Evolutionary conservation across 495 filamentous ascomycete species (phyloP), one percentile per base, ranked within the genome.

Genomic region (Bathelium albidoporum): DNA sequence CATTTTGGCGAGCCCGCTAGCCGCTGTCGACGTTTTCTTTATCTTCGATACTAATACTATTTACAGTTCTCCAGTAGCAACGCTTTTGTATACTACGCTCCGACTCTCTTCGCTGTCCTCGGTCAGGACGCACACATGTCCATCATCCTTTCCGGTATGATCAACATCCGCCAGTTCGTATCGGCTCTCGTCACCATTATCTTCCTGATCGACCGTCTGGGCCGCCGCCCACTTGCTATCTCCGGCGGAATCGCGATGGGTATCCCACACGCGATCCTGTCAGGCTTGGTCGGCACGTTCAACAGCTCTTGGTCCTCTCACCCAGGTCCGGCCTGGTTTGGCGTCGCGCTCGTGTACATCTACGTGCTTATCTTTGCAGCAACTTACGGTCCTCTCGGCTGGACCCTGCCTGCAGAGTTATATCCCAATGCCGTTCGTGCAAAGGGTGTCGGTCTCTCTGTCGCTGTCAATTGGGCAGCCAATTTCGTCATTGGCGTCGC

Each of bases 361-460:
- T 60, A 9, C 58, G 32, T 60, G 18, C 10, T 58, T n/a, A 44
- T 39, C 2, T 72, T 63, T 41, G 68, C 63, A 0, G 65, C 62
- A 9, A 73, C 65, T 11, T 71, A 61, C 63, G 63, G 64, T 1
- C 70, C 68, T 7, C 45, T 69, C 1, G 68, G 71, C 11, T 73
- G 67, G 68, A 66, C 69, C 2, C 49, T 69, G 63, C 69, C 67
- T 16, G 43, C 66, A 3, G 70, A 72, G 60, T 66, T 72, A 32
- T 72, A 67, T 60, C 69, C 69, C 7, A 60, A 53, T 1, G 32
- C 59, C 12, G n/a, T 66, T 31, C 77, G 82, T 32, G 79, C 81
- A 2, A 82, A 84, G 64, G 66, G 68, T 59, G 60, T 70, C 61
- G 20, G 52, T 65, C 32, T 43, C 65, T 9, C n/a, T 60, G n/a